Percentiles rank a stretch among this genome's conserved stretches.
These are phyloP conservation scores for Wolfiporia cocos DNA, from an alignment of 1,284 basidiomycete species.

Conservation along the genomic window DNA sequence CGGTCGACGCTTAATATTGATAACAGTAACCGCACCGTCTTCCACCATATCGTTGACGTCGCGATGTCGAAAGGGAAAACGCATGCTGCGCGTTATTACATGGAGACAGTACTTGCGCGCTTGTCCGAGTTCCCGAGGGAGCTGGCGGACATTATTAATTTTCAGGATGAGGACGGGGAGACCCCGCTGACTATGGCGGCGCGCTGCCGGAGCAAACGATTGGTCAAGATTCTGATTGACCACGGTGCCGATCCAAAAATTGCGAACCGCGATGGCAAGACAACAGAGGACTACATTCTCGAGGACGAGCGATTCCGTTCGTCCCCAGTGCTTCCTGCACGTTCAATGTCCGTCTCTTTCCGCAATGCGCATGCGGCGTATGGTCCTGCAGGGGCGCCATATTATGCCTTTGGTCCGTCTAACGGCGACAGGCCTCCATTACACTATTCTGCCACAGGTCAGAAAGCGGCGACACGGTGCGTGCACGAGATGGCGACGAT, in stretches of 20 bases:
- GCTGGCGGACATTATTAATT: conserved; percentile 97
- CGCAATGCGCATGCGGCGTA: conserved; percentile 57
- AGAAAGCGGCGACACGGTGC: conserved; percentile 81
- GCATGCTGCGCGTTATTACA: conserved; percentile 97
- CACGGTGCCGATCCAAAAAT: conserved; percentile 97
- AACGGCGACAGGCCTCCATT: conserved; percentile 64
- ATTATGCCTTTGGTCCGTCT: conserved; percentile 39
- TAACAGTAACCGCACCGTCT: conserved; percentile 95
- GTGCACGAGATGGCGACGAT: conserved; percentile 83
- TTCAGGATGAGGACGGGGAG: conserved; percentile 99
- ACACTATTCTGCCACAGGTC: conserved; percentile 85
- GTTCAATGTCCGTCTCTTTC: conserved; percentile 58
- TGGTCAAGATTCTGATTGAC: conserved; percentile 94
- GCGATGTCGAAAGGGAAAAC: conserved; percentile 97
- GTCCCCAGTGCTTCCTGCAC: conserved; percentile 74
- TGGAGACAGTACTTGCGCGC: conserved; percentile 91
- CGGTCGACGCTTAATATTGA: conserved; percentile 99
- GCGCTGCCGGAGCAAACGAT: conserved; percentile 91
- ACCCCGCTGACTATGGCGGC: conserved; percentile 97
- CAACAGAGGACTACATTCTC: conserved; percentile 97
- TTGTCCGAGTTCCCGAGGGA: conserved; percentile 96
- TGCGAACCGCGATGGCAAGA: conserved; percentile 93
- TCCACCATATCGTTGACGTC: conserved; percentile 99
- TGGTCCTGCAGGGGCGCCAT: conserved; percentile 33
- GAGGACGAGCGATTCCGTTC: conserved; percentile 97